Conservation (phyloP, 2,329 filamentous ascomycete genomes). For the Incumbomyces lentus region DNA sequence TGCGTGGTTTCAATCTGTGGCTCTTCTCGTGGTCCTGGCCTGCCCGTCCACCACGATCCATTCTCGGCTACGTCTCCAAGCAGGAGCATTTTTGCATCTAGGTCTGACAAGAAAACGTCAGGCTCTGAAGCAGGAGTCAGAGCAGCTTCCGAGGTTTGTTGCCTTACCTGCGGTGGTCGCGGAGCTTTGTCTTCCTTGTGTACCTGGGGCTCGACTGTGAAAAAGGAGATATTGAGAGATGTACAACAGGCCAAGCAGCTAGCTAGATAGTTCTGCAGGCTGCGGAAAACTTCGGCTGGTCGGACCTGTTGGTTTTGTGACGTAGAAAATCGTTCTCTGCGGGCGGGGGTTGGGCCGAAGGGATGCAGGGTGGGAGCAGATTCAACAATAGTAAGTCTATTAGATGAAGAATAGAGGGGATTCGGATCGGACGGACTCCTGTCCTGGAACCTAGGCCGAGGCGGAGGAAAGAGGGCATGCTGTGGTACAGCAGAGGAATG, state of each 20-base stretch:
- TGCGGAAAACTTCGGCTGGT: constrained; percentile 50
- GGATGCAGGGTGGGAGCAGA: background rate
- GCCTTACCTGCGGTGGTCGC: constrained; percentile 22
- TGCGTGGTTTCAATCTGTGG: constrained; percentile 17
- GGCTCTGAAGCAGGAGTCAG: constrained; percentile 20
- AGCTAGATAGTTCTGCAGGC: constrained; percentile 67
- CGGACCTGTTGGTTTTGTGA: background rate
- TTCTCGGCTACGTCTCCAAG: constrained; percentile 71
- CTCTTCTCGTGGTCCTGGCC: constrained; percentile 22
- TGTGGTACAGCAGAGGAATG: background rate
- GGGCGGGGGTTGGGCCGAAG: background rate
- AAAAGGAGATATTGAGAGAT: constrained; percentile 68
- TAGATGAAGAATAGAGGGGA: background rate
- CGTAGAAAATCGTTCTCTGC: background rate
- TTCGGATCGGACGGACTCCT: background rate
- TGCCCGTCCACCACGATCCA: constrained; percentile 68
- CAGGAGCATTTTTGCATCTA: constrained; percentile 65
- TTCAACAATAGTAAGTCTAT: background rate
- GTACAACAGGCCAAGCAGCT: constrained; percentile 58
- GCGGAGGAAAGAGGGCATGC: background rate
- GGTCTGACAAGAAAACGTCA: constrained; percentile 43
- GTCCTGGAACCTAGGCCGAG: constrained; percentile 1
- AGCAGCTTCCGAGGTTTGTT: constrained; percentile 24
- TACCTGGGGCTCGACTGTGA: constrained; percentile 39
- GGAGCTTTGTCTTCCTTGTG: constrained; percentile 36